Conservation (phyloP, 1,284 basidiomycete species). For the Fomitopsis schrenkii region DNA sequence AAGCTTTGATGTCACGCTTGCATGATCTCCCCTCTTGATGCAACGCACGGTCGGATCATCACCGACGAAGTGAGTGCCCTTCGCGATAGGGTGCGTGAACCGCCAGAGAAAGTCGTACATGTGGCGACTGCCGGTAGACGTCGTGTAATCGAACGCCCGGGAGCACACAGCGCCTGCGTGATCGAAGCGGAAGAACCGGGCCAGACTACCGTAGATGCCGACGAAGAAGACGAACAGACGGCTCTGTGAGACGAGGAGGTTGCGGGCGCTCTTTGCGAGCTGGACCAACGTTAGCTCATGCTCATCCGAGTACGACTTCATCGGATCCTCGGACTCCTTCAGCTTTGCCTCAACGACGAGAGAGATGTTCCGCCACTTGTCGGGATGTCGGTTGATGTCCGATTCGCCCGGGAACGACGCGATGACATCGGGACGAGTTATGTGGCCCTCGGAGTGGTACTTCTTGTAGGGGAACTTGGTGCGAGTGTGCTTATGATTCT, state of each 20-base stretch:
- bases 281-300: too few species aligned
- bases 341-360: neutral
- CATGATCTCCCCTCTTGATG: neutral
- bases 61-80: conserved; percentile 5
- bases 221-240: too few species aligned
- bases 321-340: neutral
- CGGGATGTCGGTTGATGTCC: neutral
- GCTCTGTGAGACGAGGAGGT: too few species aligned
- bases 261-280: too few species aligned
- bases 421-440: neutral
- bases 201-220: too few species aligned
- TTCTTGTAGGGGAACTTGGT: neutral
- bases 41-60: conserved; percentile 5
- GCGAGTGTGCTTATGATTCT: neutral
- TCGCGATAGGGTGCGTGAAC: conserved; percentile 9
- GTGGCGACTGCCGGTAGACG: too few species aligned
- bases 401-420: neutral
- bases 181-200: too few species aligned
- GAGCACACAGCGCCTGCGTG: too few species aligned
- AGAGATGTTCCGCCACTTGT: neutral
- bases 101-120: conserved; percentile 8
- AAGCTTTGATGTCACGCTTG: neutral
- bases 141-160: too few species aligned
- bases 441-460: neutral
- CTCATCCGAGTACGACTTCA: neutral